These are phyloP conservation scores for Apiotrichum sp. DNA, from an alignment of 1,284 basidiomycete genomes.

Conservation along the genomic window DNA sequence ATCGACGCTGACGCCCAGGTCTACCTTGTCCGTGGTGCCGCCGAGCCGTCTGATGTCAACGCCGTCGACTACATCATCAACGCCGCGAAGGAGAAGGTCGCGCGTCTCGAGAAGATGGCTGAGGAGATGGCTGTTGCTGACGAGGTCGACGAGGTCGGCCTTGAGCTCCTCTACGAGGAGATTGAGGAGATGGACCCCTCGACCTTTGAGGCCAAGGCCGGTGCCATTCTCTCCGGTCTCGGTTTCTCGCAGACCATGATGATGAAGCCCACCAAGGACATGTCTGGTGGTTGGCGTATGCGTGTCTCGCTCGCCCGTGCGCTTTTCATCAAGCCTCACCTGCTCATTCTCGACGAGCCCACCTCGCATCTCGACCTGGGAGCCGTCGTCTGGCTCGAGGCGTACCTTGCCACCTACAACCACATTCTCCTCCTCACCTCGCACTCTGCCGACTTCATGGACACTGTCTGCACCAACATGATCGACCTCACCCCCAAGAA, in stretches of 20 bases:
- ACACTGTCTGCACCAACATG: constrained; percentile 92
- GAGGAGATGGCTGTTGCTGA: constrained; percentile 90
- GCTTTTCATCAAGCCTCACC: constrained; percentile 92
- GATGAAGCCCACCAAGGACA: constrained; percentile 94
- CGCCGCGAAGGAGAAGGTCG: constrained; percentile 90
- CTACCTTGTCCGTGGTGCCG: constrained; percentile 92
- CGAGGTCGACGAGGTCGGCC: constrained; percentile 76
- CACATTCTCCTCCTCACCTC: constrained; percentile 79
- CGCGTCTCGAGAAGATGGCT: constrained; percentile 88
- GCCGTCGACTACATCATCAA: constrained; percentile 93
- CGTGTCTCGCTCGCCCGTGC: constrained; percentile 94
- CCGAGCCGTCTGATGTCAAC: constrained; percentile 91
- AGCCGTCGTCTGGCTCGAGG: constrained; percentile 98
- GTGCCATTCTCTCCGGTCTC: constrained; percentile 91
- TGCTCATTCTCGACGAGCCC: constrained; percentile 80
- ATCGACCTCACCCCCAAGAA: constrained; percentile 75
- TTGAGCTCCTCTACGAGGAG: constrained; percentile 89
- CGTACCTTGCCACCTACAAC: constrained; percentile 95
- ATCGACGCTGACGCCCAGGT: constrained; percentile 51
- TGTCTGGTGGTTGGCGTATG: constrained; percentile 99
- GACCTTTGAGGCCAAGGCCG: constrained; percentile 94
- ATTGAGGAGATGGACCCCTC: constrained; percentile 93
- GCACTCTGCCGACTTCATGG: constrained; percentile 99
- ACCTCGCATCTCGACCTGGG: constrained; percentile 72
- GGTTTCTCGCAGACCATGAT: constrained; percentile 91